phyloP scores from a whole-genome alignment of 192 early-diverging fungal species.

The Podila verticillata region DNA sequence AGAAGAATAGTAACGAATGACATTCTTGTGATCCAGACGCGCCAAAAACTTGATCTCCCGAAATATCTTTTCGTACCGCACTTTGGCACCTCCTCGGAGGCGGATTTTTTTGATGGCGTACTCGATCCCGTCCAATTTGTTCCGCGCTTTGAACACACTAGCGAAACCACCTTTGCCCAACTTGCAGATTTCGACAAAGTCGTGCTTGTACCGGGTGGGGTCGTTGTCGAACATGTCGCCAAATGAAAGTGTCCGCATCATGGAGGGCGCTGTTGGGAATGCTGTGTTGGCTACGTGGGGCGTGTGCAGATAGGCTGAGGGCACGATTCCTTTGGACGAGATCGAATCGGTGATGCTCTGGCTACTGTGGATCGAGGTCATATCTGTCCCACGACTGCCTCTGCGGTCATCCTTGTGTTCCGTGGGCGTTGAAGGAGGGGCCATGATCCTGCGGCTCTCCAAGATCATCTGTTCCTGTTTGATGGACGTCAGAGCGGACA shows the following conservation, averaged over 20 bases:
- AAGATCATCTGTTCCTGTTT: conserved; percentile 53
- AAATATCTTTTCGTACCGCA: conserved; percentile 77
- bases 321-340: conserved; percentile 14
- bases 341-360: conserved; percentile 14
- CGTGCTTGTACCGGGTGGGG: conserved; percentile 78
- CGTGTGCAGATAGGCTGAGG: conserved; percentile 18
- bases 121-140: conserved; percentile 87
- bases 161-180: conserved; percentile 96
- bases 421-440: conserved; percentile 40
- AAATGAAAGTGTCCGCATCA: conserved; percentile 53
- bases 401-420: conserved; percentile 11
- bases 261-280: conserved; percentile 8
- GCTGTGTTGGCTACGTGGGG: background rate
- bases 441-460: conserved; percentile 60
- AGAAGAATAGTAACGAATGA: conserved; percentile 91
- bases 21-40: conserved; percentile 85
- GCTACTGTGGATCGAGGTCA: conserved; percentile 12
- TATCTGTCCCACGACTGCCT: conserved; percentile 8
- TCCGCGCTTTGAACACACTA: conserved; percentile 80
- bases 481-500: conserved; percentile 80
- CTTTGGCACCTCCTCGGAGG: conserved; percentile 61
- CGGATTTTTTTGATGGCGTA: conserved; percentile 94
- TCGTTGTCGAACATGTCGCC: conserved; percentile 65
- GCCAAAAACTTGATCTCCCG: conserved; percentile 93
- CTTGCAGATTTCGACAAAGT: conserved; percentile 81